phyloP scores from a whole-genome alignment of 1,284 basidiomycete genomes.

The Puccinia hordei region DNA sequence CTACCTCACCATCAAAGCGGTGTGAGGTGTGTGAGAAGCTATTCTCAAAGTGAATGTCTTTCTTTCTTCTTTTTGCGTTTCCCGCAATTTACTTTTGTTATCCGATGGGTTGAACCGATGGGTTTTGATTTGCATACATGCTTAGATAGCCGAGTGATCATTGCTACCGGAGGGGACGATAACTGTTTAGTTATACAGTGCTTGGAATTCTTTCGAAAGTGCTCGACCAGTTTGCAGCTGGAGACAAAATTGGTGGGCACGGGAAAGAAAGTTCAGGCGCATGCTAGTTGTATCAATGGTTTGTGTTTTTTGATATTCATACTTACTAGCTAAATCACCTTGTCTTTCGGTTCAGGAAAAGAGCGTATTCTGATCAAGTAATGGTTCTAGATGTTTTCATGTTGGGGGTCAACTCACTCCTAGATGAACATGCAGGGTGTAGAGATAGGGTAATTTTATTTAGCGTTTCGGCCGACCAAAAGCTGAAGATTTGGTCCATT shows the following conservation, averaged over 20 bases:
- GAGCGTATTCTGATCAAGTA: not conserved
- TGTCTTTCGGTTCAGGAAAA: not conserved
- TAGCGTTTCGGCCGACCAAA: conserved; percentile 8
- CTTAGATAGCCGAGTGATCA: not conserved
- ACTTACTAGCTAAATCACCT: not conserved
- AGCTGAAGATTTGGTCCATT: conserved; percentile 10
- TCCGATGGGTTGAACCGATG: not conserved
- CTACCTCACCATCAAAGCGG: conserved; percentile 12
- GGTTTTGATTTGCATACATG: not conserved
- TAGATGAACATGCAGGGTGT: not conserved
- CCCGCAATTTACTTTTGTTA: not conserved
- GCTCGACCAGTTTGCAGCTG: not conserved
- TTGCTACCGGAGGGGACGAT: conserved; percentile 10
- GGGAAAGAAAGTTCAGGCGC: not conserved
- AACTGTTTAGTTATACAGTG: not conserved
- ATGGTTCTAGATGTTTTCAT: not conserved
- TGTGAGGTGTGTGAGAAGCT: not conserved
- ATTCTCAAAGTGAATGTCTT: not conserved
- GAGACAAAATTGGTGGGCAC: not conserved
- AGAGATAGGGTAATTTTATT: not conserved
- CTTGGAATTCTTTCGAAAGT: not conserved
- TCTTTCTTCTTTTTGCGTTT: too few relatives aligned
- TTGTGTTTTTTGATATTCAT: not conserved
- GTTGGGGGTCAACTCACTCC: not conserved
- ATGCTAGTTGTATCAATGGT: conserved; percentile 17